These are phyloP conservation scores for Echium plantagineum DNA, from an alignment of 257 asterid species.

Conservation along the genomic window DNA sequence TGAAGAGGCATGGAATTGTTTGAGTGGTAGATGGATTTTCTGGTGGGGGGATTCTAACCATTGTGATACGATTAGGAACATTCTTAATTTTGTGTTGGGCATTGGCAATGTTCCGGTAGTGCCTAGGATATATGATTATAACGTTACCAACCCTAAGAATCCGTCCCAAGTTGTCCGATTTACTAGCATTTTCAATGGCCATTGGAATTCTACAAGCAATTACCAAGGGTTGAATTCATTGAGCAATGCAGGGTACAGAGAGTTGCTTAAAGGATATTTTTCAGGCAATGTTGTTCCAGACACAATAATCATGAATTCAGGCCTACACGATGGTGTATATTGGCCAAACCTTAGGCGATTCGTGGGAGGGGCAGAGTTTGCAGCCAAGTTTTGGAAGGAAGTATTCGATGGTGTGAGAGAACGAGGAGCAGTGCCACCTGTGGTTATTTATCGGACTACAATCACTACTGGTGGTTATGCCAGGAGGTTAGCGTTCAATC, in stretches of 20 bases:
- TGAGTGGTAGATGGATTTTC: constrained; percentile 66
- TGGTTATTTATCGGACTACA: constrained; percentile 61
- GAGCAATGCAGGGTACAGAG: constrained; percentile 33
- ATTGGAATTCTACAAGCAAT: constrained; percentile 44
- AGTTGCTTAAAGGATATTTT: constrained; percentile 40
- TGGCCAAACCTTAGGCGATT: constrained; percentile 52
- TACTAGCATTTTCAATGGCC: constrained; percentile 84
- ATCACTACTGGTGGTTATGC: constrained; percentile 82
- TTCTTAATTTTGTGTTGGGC: constrained; percentile 52
- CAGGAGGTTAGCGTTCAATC: constrained; percentile 57
- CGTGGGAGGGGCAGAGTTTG: constrained; percentile 45
- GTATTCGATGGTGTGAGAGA: constrained; percentile 32
- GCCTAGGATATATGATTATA: constrained; percentile 56
- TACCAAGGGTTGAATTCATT: constrained; percentile 66
- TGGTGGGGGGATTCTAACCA: constrained; percentile 99
- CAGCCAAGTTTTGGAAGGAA: constrained; percentile 68
- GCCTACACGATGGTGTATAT: constrained; percentile 68
- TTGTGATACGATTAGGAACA: constrained; percentile 72
- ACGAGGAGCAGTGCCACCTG: constrained; percentile 42
- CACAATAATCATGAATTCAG: constrained; percentile 79
- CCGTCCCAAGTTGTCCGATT: constrained; percentile 51
- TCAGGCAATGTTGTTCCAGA: constrained; percentile 46
- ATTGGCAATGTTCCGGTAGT: constrained; percentile 31
- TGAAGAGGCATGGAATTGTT: constrained; percentile 56
- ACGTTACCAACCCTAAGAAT: constrained; percentile 64